Conservation (phyloP, 208 protist genomes). For the Leishmania tropica region DNA sequence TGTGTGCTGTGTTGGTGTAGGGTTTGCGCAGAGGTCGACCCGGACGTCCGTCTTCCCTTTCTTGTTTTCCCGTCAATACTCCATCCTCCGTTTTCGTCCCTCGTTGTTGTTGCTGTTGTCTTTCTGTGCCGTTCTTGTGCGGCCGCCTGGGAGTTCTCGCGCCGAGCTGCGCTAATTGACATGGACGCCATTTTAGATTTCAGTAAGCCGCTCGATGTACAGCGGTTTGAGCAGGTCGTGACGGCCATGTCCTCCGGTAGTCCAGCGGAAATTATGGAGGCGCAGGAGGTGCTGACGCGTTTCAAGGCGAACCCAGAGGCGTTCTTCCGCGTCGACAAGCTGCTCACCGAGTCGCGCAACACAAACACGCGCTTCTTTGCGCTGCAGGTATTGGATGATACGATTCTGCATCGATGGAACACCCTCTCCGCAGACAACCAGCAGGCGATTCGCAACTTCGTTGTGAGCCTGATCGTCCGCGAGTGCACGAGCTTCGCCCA, state of each 20-base stretch:
- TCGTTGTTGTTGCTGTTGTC: background rate
- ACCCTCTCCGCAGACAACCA: constrained; percentile 91
- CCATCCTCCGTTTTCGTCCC: background rate
- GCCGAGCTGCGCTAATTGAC: background rate
- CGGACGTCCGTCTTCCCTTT: background rate
- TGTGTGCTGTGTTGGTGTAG: background rate
- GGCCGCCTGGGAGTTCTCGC: background rate
- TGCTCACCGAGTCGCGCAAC: constrained; percentile 84
- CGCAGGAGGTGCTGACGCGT: constrained; percentile 84
- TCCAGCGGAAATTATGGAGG: constrained; percentile 66
- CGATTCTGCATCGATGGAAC: constrained; percentile 96
- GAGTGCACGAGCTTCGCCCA: constrained; percentile 63
- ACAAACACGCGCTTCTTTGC: constrained; percentile 89
- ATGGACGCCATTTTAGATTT: constrained; percentile 82
- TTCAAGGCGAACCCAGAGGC: constrained; percentile 93
- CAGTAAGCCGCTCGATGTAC: constrained; percentile 70
- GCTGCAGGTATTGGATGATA: constrained; percentile 94
- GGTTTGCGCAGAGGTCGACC: background rate
- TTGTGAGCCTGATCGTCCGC: constrained; percentile 95
- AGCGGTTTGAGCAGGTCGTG: constrained; percentile 72
- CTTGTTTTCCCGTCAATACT: background rate
- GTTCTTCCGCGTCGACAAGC: constrained; percentile 91
- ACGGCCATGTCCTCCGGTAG: constrained; percentile 52
- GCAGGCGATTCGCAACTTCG: constrained; percentile 94
- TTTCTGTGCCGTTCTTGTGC: background rate